phyloP scores from a whole-genome alignment of 2,329 filamentous ascomycete genomes.

The Dactylellina cionopaga region DNA sequence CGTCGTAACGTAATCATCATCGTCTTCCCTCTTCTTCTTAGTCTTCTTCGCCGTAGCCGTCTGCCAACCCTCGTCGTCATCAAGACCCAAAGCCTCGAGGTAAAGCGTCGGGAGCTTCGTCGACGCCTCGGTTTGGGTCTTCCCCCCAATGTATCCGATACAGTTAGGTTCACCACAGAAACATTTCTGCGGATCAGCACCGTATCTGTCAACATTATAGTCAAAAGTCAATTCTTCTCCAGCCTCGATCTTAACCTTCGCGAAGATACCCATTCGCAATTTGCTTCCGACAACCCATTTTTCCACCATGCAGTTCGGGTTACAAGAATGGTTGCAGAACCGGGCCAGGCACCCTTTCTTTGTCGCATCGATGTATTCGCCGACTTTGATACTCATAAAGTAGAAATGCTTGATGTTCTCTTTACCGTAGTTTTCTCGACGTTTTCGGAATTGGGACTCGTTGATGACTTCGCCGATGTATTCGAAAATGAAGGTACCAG shows the following conservation, averaged over 20 bases:
- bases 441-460: constrained; percentile 84
- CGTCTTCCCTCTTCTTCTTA: constrained; percentile 94
- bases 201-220: constrained; percentile 98
- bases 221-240: constrained; percentile 98
- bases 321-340: constrained; percentile 99
- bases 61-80: constrained; percentile 91
- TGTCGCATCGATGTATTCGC: constrained; percentile 96
- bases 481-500: constrained; percentile 94
- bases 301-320: constrained; percentile 98
- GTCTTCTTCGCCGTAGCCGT: constrained; percentile 87
- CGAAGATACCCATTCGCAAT: constrained; percentile 98
- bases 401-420: constrained; percentile 99
- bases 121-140: constrained; percentile 95
- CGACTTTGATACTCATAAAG: constrained; percentile 98
- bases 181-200: constrained; percentile 93
- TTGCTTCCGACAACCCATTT: constrained; percentile 99
- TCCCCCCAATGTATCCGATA: constrained; percentile 94
- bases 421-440: constrained; percentile 92
- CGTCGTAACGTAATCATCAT: constrained; percentile 88
- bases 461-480: constrained; percentile 99
- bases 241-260: constrained; percentile 80
- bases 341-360: constrained; percentile 94
- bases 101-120: constrained; percentile 83
- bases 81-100: constrained; percentile 94
- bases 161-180: constrained; percentile 96